Base-by-base conservation (phyloP, 2,329 filamentous ascomycete genomes). In the Pleomassaria siparia region DNA sequence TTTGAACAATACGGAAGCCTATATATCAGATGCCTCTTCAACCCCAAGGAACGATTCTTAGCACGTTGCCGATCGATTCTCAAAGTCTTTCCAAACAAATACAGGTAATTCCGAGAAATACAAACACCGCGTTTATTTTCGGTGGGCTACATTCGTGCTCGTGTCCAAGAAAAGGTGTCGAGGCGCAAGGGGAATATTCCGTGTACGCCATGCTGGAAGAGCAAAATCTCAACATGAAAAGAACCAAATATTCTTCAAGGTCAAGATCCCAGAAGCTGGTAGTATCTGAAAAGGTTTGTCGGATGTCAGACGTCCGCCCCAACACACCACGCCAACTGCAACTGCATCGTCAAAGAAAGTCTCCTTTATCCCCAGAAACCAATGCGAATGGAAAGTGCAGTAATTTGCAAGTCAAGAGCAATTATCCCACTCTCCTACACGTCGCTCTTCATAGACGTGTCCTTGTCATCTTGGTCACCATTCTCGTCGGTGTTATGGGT, bases 401-500 rank as follows among this genome's bases (percentile, higher is more conserved):
- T 8, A 22, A 7, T 24, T 37, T 12, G 9, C 2, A n/a, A 25
- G 22, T 3, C 18, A 3, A 28, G n/a, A 28, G 24, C 16, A 29
- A 4, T 40, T 40, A 12, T 4, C 8, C 18, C 29, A 18, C 2
- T 20, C n/a, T 36, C 35, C 6, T 25, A 15, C 12, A 36, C 41
- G n/a, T 15, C 41, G 10, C 29, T 15, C 29, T 44, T 44, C 29
- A 44, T 44, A 18, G 26, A n/a, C 10, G 15, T 28, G 16, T 44
- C 41, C 49, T 39, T 43, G 42, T 54, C 21, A 20, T 22, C 30
- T 11, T 26, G 21, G 11, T 18, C 10, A 30, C 47, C 43, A 10
- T 47, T 40, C 29, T 30, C 44, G n/a, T 58, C 51, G 29, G 54
- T 51, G 40, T 54, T 44, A 44, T 53, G 53, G 32, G 58, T 54